Conservation (phyloP, 1,139 yeast genomes). For the Zygosaccharomyces pseudobailii region DNA sequence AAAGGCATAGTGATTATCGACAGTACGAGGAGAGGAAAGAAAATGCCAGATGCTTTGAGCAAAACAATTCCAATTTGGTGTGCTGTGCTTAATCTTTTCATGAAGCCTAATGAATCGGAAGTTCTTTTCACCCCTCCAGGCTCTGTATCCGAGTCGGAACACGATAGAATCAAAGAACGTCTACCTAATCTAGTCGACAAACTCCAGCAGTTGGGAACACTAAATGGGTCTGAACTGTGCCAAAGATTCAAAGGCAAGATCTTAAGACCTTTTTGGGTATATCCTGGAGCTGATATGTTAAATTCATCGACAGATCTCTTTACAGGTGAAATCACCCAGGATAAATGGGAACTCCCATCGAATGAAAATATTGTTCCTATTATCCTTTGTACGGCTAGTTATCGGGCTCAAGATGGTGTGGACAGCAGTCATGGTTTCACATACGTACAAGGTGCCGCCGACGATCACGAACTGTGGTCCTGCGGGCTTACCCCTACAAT, state of each 20-base stretch:
- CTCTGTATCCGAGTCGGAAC: constrained; percentile 57
- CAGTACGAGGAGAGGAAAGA: constrained; percentile 79
- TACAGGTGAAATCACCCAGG: constrained; percentile 25
- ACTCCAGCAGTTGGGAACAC: constrained; percentile 40
- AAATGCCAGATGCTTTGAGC: constrained; percentile 80
- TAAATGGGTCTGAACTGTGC: constrained; percentile 36
- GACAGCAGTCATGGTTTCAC: constrained; percentile 43
- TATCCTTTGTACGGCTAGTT: constrained; percentile 61
- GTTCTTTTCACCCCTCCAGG: constrained; percentile 47
- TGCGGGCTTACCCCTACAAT: constrained; percentile 46
- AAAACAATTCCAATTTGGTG: constrained; percentile 93
- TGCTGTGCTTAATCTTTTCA: constrained; percentile 60
- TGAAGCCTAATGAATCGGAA: constrained; percentile 29
- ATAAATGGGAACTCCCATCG: constrained; percentile 20
- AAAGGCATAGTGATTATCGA: constrained; percentile 65
- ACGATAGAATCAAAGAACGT: constrained; percentile 44
- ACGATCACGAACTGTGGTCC: constrained; percentile 89
- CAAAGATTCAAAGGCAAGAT: constrained; percentile 41
- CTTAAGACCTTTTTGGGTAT: constrained; percentile 65
- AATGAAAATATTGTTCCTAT: constrained; percentile 39
- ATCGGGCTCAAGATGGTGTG: constrained; percentile 51
- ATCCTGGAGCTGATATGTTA: constrained; percentile 47
- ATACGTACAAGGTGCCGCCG: constrained; percentile 90
- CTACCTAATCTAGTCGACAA: constrained; percentile 49
- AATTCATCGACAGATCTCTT: constrained; percentile 22